Base-by-base conservation (phyloP, 768 basidiomycete genomes). In the Roridomyces roridus region DNA sequence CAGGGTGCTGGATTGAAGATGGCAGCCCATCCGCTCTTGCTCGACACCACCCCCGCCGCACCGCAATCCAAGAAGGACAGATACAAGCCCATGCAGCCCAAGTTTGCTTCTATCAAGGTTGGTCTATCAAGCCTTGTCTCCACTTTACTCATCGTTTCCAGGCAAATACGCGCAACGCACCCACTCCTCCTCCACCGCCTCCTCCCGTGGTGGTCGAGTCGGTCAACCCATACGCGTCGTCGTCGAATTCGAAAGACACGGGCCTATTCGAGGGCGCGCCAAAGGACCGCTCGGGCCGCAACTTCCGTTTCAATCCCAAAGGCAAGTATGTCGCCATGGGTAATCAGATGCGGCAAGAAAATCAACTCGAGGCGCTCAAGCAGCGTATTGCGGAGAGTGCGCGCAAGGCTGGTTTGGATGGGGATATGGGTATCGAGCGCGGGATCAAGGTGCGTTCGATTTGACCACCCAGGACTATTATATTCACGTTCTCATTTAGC, bases 31-130 rank as follows among this genome's bases (percentile, higher is more conserved):
- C 94, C 94, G 3, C 77, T 95, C 21, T 72, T 96, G 23, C 79
- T 95, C 34, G 92, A 94, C 41, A 81, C 77, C 5, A 82, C 88
- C 0, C 77, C 83, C 7, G 67, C 75, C 3, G 75, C 80, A 4
- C 83, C 81, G 3, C 87, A 88, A 72, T 88, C 87, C 24, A 92
- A 91, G 74, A 94, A 96, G 72, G 93, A 97, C 71, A 77, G 91
- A 59, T 97, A 97, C 74, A 96, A 96, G 70, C 94, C 96, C 17
- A 98, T 99, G 96, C 95, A 96, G 61, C 97, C 97, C 46, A 99
- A 99, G 73, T 99, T 98, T 71, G 92, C 96, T 0, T 93, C 94
- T 4, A 95, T 96, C 72, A 94, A 90, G 78, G 92, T 88, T 18
- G 44, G 77, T 64, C 28, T 65, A 42, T 3, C 26, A 2, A 18